Conservation (phyloP, 179 eudicot genomes). For the Amaranthus tricolor region DNA sequence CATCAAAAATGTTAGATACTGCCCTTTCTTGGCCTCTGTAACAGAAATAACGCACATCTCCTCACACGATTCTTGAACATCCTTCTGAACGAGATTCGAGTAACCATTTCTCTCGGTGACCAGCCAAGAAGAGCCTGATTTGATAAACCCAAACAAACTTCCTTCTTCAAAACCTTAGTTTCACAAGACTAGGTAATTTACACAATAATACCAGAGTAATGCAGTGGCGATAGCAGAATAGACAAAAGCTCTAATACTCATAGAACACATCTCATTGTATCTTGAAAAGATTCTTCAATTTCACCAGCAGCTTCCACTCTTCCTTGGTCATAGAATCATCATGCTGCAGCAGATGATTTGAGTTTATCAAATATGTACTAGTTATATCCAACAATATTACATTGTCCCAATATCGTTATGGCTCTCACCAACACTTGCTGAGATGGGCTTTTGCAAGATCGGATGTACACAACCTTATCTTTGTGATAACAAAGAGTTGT, state of each 20-base stretch:
- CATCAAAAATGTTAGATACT: too few relatives aligned
- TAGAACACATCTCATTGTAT: constrained; percentile 39
- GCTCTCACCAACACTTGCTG: too few relatives aligned
- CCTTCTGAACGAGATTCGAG: too few relatives aligned
- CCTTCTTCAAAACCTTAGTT: background rate
- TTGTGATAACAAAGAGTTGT: too few relatives aligned
- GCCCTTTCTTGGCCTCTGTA: too few relatives aligned
- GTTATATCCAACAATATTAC: background rate
- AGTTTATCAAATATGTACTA: background rate
- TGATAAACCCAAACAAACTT: background rate
- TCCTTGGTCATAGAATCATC: constrained; percentile 48
- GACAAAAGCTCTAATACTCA: background rate
- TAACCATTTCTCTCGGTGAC: background rate
- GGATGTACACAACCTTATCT: too few relatives aligned
- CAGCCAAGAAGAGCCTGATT: background rate
- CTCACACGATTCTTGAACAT: too few relatives aligned
- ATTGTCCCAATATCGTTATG: too few relatives aligned
- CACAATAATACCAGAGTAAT: constrained; percentile 6
- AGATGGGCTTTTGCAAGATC: too few relatives aligned
- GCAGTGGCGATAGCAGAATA: background rate
- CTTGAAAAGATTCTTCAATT: constrained; percentile 68
- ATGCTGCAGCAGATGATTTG: constrained; percentile 36
- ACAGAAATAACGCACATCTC: background rate
- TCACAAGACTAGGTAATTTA: constrained; percentile 6
- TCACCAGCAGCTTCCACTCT: constrained; percentile 67